Evolutionary conservation across 2,329 filamentous ascomycete species (phyloP).

Genomic region (Aureobasidium namibiae): DNA sequence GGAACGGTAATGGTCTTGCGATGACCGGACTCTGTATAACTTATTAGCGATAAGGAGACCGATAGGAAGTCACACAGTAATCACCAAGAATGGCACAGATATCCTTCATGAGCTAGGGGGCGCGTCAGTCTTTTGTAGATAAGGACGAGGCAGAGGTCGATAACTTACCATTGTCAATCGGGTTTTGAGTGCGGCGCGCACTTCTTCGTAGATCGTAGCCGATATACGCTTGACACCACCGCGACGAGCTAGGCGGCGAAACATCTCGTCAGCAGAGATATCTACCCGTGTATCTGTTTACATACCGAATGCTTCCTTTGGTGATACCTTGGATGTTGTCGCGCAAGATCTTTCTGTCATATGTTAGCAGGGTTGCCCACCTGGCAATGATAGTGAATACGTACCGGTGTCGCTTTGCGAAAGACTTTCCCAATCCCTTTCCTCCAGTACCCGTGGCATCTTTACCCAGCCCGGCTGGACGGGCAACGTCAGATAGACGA

Average conservation of each 20-base stretch:
- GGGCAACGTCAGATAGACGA: background rate
- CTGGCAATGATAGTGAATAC: background rate
- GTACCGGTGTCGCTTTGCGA: slow-evolving; percentile 1
- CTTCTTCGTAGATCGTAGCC: slow-evolving; percentile 54
- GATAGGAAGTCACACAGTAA: background rate
- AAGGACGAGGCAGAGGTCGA: slow-evolving; percentile 24
- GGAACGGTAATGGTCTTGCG: slow-evolving; percentile 55
- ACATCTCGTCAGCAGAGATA: background rate
- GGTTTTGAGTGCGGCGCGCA: slow-evolving; percentile 45
- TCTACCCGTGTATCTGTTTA: background rate
- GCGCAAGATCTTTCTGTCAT: slow-evolving; percentile 10
- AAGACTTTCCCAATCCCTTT: slow-evolving; percentile 2
- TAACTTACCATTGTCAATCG: slow-evolving; percentile 49
- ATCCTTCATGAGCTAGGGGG: slow-evolving; percentile 19
- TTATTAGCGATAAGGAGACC: background rate
- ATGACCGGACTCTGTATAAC: background rate
- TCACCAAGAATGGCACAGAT: slow-evolving; percentile 19
- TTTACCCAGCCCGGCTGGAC: background rate
- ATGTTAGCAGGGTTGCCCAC: background rate
- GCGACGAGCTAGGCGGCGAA: slow-evolving; percentile 60
- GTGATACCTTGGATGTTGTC: slow-evolving; percentile 14
- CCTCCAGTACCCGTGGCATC: background rate
- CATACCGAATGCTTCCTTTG: slow-evolving; percentile 5
- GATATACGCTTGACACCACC: slow-evolving; percentile 72
- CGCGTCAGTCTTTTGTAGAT: background rate